These are phyloP conservation scores for Teunomyces pallodes DNA, from an alignment of 805 yeast species.

Conservation along the genomic window DNA sequence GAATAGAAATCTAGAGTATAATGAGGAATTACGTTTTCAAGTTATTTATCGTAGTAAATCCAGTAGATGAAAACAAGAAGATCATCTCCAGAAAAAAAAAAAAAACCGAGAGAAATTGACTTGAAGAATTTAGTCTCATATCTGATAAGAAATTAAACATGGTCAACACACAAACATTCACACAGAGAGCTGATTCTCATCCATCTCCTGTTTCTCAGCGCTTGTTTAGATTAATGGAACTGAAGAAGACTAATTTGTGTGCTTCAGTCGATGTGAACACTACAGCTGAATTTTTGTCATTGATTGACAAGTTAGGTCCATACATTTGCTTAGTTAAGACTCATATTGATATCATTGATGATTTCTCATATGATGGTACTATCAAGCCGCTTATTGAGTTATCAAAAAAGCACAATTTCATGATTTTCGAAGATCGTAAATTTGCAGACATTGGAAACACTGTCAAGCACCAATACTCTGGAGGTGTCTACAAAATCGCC, in stretches of 20 bases:
- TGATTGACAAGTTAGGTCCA: constrained; percentile 85
- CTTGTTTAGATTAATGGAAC: constrained; percentile 69
- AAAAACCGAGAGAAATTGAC: not conserved
- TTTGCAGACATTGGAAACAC: constrained; percentile 99
- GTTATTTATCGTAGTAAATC: constrained; percentile 1
- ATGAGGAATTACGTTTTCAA: not conserved
- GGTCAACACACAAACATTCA: constrained; percentile 44
- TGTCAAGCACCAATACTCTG: constrained; percentile 87
- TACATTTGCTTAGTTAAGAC: constrained; percentile 89
- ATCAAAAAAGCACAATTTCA: constrained; percentile 77
- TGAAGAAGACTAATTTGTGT: constrained; percentile 83
- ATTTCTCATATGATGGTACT: constrained; percentile 79
- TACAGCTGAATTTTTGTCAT: constrained; percentile 67
- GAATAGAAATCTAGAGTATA: not conserved
- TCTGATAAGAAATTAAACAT: constrained; percentile 10
- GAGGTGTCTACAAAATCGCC: constrained; percentile 87
- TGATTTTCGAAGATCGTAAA: constrained; percentile 95
- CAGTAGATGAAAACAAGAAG: not conserved
- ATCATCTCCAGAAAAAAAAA: not conserved
- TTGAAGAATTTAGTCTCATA: not conserved
- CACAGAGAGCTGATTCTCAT: constrained; percentile 67
- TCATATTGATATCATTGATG: constrained; percentile 90
- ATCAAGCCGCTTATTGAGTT: constrained; percentile 69
- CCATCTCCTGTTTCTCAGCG: constrained; percentile 77
- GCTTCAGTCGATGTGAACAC: constrained; percentile 90